Evolutionary conservation across 2,329 filamentous ascomycete genomes (phyloP), one percentile per base, ranked within the genome.

Genomic region (Alternaria brassicae): DNA sequence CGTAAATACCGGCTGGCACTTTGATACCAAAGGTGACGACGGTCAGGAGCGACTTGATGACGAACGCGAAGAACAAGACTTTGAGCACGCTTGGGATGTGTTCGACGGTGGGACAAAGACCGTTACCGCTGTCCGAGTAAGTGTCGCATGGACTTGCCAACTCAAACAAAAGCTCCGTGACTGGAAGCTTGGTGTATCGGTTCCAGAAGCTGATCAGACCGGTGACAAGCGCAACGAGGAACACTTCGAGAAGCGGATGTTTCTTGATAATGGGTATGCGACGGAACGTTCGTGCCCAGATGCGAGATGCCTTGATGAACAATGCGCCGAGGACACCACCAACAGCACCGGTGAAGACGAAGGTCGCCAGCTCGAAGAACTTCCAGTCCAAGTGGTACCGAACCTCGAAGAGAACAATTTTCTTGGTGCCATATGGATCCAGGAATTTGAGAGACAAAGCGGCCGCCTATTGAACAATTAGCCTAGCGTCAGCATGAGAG

Each of bases 351-450:
- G 97, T 87, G n/a, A 94, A 78, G 50, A 96, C 88, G 77, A 98
- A 99, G 56, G 87, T 88, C 36, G 86, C 83, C 49, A 99, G 85
- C 77, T 99, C 95, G 74, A 98, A 98, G 72, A 92, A 92, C 67
- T 92, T 88, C 95, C 95, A 99, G 74, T 98, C 94, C 1, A 89
- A 86, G 10, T 91, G 77, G 74, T 98, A 99, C 10, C 93, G 88
- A 50, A 99, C 93, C 76, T 98, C 89, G 76, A 99, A 99, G 72
- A 98, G 85, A 68, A 99, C 95, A 63, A 99, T 96, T 80, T 99
- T 98, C 74, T 91, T 89, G 0, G 93, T 98, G 28, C 94, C 94
- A 70, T 98, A 99, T 0, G 95, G 95, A 70, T 99, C 96, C 36
- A 98, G 82, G 67, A 97, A 97, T 72, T 97, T 97, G 68, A 99